Conservation (phyloP, 805 yeast genomes). For the Zygosaccharomyces lentus region DNA sequence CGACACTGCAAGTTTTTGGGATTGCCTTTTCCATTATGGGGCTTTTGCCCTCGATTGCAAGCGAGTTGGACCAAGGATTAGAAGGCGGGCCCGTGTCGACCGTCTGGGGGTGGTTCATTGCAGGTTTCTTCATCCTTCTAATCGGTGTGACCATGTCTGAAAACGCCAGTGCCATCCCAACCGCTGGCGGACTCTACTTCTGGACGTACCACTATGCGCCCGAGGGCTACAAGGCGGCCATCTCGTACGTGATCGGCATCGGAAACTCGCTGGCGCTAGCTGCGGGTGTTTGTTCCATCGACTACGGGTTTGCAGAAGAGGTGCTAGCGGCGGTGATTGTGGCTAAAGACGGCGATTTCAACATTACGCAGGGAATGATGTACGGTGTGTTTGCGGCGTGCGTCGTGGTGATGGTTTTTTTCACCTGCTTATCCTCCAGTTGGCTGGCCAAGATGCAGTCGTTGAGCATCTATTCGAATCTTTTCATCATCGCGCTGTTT, state of each 20-base stretch:
- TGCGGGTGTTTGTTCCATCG: conserved; percentile 54
- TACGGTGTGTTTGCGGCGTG: conserved; percentile 62
- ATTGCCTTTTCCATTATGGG: conserved; percentile 71
- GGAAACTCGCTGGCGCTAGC: conserved; percentile 57
- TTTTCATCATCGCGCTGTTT: conserved; percentile 46
- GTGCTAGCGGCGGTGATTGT: conserved; percentile 48
- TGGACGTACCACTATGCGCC: conserved; percentile 61
- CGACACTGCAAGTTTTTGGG: conserved; percentile 63
- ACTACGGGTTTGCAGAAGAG: conserved; percentile 29
- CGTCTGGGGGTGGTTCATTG: conserved; percentile 62
- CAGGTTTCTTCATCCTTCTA: conserved; percentile 43
- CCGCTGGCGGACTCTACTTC: conserved; percentile 62
- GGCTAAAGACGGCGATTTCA: conserved; percentile 45
- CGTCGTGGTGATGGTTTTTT: conserved; percentile 42
- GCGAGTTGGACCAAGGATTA: conserved; percentile 47
- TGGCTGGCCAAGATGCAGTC: conserved; percentile 53
- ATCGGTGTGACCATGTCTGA: conserved; percentile 56
- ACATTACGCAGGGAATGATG: conserved; percentile 44
- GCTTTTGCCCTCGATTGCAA: conserved; percentile 48
- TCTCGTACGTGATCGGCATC: conserved; percentile 55
- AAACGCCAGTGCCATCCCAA: conserved; percentile 58
- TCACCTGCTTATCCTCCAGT: conserved; percentile 51
- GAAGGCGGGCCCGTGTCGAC: conserved; percentile 56
- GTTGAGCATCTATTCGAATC: conserved; percentile 48
- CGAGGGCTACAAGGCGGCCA: conserved; percentile 39